Evolutionary conservation across 2,329 filamentous ascomycete genomes (phyloP).

Genomic region (Colletotrichum spaethianum): DNA sequence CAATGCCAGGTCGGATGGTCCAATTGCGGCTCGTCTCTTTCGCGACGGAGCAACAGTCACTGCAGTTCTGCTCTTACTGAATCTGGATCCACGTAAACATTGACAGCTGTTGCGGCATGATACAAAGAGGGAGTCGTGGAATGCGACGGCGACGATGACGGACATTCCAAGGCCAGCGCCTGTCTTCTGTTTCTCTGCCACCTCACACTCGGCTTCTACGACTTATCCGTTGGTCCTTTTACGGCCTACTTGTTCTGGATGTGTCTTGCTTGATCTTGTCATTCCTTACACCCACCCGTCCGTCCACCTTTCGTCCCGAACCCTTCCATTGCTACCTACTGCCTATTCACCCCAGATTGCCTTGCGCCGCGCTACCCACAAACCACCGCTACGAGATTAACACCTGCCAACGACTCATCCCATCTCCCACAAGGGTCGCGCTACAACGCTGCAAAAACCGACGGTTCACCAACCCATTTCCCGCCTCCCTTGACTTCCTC

Average conservation of each 20-base stretch:
- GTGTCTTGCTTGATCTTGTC: slow-evolving; percentile 28
- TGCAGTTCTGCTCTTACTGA: slow-evolving; percentile 18
- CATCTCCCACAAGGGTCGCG: slow-evolving; percentile 17
- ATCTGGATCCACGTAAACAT: slow-evolving; percentile 34
- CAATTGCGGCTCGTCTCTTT: not conserved
- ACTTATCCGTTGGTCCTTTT: not conserved
- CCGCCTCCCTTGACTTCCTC: slow-evolving; percentile 21
- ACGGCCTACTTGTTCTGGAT: slow-evolving; percentile 7
- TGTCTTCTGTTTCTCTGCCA: not conserved
- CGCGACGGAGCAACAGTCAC: slow-evolving; percentile 16
- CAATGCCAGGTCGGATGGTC: not conserved
- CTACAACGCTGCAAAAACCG: slow-evolving; percentile 24
- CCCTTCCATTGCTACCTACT: slow-evolving; percentile 4
- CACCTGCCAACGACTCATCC: slow-evolving; percentile 9
- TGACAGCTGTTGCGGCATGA: slow-evolving; percentile 26
- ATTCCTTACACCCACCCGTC: slow-evolving; percentile 22
- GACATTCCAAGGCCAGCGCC: not conserved
- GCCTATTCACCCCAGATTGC: slow-evolving; percentile 10
- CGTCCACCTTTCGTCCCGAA: not conserved
- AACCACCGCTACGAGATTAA: not conserved
- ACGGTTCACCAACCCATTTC: slow-evolving; percentile 37
- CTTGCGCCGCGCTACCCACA: slow-evolving; percentile 12
- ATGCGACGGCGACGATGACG: not conserved
- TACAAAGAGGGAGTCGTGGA: slow-evolving; percentile 27
- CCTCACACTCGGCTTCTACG: not conserved